These are phyloP conservation scores for Penicillium sp. DNA, from an alignment of 2,329 filamentous ascomycete species.

Conservation along the genomic window DNA sequence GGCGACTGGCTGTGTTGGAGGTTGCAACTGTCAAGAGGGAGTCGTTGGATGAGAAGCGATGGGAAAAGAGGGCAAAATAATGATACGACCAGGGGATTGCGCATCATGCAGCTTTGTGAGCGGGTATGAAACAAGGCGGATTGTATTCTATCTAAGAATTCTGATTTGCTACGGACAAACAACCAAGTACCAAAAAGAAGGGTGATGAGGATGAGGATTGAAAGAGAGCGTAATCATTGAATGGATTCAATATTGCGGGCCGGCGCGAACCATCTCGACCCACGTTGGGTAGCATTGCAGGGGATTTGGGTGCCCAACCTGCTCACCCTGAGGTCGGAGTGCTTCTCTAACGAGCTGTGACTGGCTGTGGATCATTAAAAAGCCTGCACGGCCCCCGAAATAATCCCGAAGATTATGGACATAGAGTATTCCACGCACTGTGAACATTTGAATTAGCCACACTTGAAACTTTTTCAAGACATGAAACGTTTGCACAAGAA, in stretches of 20 bases:
- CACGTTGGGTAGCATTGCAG: constrained; percentile 44
- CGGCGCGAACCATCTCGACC: constrained; percentile 28
- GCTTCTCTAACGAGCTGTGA: neutral
- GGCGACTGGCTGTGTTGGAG: neutral
- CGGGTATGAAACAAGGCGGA: constrained; percentile 1
- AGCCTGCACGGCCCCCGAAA: neutral
- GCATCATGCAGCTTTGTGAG: constrained; percentile 2
- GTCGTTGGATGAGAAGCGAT: constrained; percentile 5
- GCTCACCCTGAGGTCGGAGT: neutral
- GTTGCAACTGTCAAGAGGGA: neutral
- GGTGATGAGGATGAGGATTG: no score
- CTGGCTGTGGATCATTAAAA: neutral
- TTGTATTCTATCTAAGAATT: neutral
- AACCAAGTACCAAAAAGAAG: neutral
- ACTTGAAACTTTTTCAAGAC: constrained; percentile 5
- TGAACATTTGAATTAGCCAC: constrained; percentile 22
- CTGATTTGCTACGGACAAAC: neutral
- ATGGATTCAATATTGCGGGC: constrained; percentile 23
- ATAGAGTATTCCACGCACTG: neutral
- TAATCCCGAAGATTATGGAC: neutral
- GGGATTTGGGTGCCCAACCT: constrained; percentile 7
- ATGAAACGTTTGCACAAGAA: constrained; percentile 16
- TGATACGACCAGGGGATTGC: neutral
- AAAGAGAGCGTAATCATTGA: neutral
- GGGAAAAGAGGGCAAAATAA: neutral